Evolutionary conservation across 2,329 filamentous ascomycete species (phyloP).

Genomic region (Arthroderma sp.): DNA sequence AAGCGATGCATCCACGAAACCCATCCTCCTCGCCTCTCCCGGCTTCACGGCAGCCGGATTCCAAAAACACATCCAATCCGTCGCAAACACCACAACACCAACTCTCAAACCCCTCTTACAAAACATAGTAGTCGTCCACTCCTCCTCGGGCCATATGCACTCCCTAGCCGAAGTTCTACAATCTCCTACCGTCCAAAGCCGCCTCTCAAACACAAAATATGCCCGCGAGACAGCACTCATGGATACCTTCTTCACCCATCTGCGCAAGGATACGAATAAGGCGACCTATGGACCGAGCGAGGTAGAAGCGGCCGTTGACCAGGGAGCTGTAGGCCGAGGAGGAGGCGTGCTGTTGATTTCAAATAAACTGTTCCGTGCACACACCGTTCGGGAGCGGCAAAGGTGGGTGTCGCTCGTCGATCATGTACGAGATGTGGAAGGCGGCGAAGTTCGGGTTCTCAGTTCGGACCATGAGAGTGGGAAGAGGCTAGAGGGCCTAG

Average conservation of each 20-base stretch:
- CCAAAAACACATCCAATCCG: slow-evolving; percentile 54
- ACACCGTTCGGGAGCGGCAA: slow-evolving; percentile 62
- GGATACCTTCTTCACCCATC: slow-evolving; percentile 65
- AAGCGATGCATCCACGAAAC: slow-evolving; percentile 36
- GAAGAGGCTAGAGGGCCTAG: slow-evolving; percentile 65
- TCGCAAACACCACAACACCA: slow-evolving; percentile 47
- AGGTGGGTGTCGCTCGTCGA: slow-evolving; percentile 79
- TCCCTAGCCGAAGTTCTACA: slow-evolving; percentile 77
- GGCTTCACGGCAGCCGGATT: slow-evolving; percentile 78
- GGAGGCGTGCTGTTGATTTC: slow-evolving; percentile 77
- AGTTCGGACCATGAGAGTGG: slow-evolving; percentile 94
- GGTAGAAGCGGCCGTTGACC: slow-evolving; percentile 67
- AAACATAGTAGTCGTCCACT: slow-evolving; percentile 57
- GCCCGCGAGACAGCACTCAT: slow-evolving; percentile 70
- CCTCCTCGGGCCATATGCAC: slow-evolving; percentile 74
- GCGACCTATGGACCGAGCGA: slow-evolving; percentile 83
- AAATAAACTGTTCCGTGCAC: slow-evolving; percentile 73
- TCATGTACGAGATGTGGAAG: slow-evolving; percentile 63
- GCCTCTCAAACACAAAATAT: slow-evolving; percentile 78
- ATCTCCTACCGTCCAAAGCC: slow-evolving; percentile 61
- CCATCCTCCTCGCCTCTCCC: slow-evolving; percentile 73
- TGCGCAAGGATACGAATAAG: slow-evolving; percentile 72
- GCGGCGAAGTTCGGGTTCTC: slow-evolving; percentile 76
- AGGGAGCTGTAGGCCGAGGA: slow-evolving; percentile 77
- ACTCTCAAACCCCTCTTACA: slow-evolving; percentile 55